A percentile compares a stretch with the other conserved stretches of the same genome.
Evolutionary conservation across 2,329 filamentous ascomycete species (phyloP).

Genomic region (Pseudopyrenochaeta lycopersici): DNA sequence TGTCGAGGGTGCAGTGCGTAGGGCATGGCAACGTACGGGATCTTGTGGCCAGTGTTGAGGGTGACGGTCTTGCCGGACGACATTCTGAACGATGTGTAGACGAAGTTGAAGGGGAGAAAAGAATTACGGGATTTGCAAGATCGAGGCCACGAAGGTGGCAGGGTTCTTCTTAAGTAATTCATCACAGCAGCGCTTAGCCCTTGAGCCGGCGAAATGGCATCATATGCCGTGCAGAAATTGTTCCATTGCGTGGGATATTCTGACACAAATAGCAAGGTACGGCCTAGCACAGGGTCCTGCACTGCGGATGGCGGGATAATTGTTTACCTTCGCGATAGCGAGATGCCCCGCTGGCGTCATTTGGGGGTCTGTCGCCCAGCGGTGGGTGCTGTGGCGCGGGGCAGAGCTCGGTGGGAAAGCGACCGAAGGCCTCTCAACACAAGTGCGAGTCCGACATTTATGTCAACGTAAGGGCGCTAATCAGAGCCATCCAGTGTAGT

Average conservation of each 20-base stretch:
- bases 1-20: background rate
- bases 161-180: conserved; percentile 22
- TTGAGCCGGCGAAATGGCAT: conserved; percentile 13
- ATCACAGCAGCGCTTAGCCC: conserved; percentile 12
- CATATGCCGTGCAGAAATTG: conserved; percentile 20
- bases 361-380: conserved; percentile 1
- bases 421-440: conserved; percentile 17
- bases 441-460: too few relatives aligned
- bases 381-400: conserved; percentile 19
- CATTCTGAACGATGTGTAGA: conserved; percentile 28
- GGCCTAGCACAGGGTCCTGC: conserved; percentile 23
- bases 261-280: conserved; percentile 15
- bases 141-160: conserved; percentile 8
- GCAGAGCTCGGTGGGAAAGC: conserved; percentile 19
- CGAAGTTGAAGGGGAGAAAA: background rate
- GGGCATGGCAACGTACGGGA: conserved; percentile 61
- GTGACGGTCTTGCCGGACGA: conserved; percentile 48
- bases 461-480: too few relatives aligned
- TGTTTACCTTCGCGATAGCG: conserved; percentile 27
- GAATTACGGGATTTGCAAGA: background rate
- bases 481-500: too few relatives aligned
- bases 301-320: conserved; percentile 33
- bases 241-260: conserved; percentile 22
- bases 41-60: conserved; percentile 42
- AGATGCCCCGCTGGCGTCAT: conserved; percentile 33